Base-by-base conservation (phyloP, 768 basidiomycete species). In the Lactifluus echinatus region DNA sequence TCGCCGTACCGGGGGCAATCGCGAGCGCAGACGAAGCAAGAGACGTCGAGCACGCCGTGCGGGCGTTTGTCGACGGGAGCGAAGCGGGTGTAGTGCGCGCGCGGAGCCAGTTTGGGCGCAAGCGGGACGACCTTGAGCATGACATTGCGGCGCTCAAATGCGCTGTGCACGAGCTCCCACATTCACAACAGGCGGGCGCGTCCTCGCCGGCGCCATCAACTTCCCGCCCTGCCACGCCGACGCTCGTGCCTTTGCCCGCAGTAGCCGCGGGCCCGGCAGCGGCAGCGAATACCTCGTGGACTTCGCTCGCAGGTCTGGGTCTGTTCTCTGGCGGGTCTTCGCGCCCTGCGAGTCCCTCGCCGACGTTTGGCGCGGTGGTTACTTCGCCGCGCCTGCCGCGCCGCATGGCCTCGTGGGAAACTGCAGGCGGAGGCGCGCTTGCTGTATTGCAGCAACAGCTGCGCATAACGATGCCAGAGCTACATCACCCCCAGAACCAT, bases 301-400 rank as follows among this genome's bases (percentile, higher is more conserved):
- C 74, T 1, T 71, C 79, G 0, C 87, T 86, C 84, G 75, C 83
- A 7, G 75, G 40, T 3, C 23, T 81, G 0, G 78, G 79, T 67
- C 74, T 87, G 28, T 70, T 82, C 52, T 60, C 44, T 66, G 57
- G 45, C 21, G 50, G 24, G 26, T 64, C 72, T 42, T 65, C 76
- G 1, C 72, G 72, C 39, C 73, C 76, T 42, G 69, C 71, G 36
- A 79, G 70, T 61, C 75, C 75, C 40, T 66, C 69, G 4, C 71
- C 74, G n/a, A 87, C 84, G 29, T 89, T 89, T 64, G 86, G 87
- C 12, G 72, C 79, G 33, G 78, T 87, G 37, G 85, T 89, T 77
- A 85, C 84, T 1, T 79, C 76, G 11, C 84, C 84, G 2, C 73
- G 79, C 17, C 66, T 80, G 21, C 73, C 81, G 21, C 73, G 78